These are phyloP conservation scores for Arachis stenosperma DNA, from an alignment of 306 rosid species.

Conservation along the genomic window DNA sequence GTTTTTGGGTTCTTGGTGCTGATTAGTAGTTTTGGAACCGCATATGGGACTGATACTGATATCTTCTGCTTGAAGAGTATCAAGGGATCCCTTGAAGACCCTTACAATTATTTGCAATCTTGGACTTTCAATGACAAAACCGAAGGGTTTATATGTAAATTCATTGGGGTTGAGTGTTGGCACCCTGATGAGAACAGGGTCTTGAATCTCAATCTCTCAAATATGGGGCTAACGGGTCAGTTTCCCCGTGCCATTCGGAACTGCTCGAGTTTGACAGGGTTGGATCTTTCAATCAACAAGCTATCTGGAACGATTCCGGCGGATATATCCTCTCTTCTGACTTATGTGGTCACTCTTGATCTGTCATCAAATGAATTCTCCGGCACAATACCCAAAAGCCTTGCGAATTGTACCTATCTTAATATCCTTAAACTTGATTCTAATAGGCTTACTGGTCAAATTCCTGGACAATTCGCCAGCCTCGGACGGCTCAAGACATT, in stretches of 20 bases:
- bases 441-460: slow-evolving; percentile 62
- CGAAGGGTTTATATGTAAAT: slow-evolving; percentile 74
- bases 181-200: slow-evolving; percentile 85
- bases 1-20: slow-evolving; percentile 48
- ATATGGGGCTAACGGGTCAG: slow-evolving; percentile 75
- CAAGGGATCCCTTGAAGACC: slow-evolving; percentile 53
- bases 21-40: slow-evolving; percentile 44
- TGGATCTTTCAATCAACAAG: slow-evolving; percentile 74
- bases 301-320: slow-evolving; percentile 60
- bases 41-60: slow-evolving; percentile 59
- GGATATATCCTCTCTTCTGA: slow-evolving; percentile 36
- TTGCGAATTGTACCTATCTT: slow-evolving; percentile 59
- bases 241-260: slow-evolving; percentile 59
- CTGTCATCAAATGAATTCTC: slow-evolving; percentile 68
- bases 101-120: slow-evolving; percentile 48
- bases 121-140: slow-evolving; percentile 69
- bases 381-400: slow-evolving; percentile 52
- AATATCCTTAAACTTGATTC: slow-evolving; percentile 64
- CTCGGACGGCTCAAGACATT: slow-evolving; percentile 56
- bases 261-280: slow-evolving; percentile 76
- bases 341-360: slow-evolving; percentile 49
- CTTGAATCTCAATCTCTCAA: slow-evolving; percentile 60
- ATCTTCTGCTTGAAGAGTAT: slow-evolving; percentile 62
- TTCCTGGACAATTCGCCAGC: slow-evolving; percentile 52
- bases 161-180: slow-evolving; percentile 86